phyloP scores from a whole-genome alignment of 306 rosid genomes.

The Canavalia gladiata region DNA sequence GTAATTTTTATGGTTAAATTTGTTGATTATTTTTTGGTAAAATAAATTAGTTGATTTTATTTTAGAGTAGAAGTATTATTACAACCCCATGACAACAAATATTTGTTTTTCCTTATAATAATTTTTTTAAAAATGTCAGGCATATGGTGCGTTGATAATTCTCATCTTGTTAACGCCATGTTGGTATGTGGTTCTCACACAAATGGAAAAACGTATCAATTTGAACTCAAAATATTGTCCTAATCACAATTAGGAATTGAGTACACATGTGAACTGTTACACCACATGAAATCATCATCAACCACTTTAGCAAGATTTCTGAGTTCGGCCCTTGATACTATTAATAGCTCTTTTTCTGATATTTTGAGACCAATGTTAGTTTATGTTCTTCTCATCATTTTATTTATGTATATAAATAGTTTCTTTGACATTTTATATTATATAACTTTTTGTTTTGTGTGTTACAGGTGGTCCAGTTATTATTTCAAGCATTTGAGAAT shows the following conservation, averaged over 20 bases:
- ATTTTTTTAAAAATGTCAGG: conserved; percentile 25
- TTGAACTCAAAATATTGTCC: conserved; percentile 24
- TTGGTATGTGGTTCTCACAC: conserved; percentile 41
- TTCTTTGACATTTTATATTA: not conserved
- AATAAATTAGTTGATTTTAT: too few species aligned
- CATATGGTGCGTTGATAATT: conserved; percentile 38
- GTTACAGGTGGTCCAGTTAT: conserved; percentile 62
- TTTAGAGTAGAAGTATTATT: too few species aligned
- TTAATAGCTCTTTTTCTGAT: conserved; percentile 42
- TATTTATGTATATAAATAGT: not conserved
- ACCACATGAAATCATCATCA: conserved; percentile 46
- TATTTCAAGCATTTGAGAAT: conserved; percentile 56
- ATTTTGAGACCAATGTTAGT: conserved; percentile 45
- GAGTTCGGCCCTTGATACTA: conserved; percentile 20
- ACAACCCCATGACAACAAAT: not conserved
- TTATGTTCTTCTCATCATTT: not conserved
- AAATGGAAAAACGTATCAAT: conserved; percentile 26
- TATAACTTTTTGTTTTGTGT: not conserved
- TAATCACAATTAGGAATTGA: conserved; percentile 43
- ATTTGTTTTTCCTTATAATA: not conserved
- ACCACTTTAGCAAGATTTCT: conserved; percentile 44
- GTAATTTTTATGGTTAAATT: not conserved
- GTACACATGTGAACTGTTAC: not conserved
- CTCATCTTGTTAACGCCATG: conserved; percentile 43
- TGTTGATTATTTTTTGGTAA: not conserved